These are phyloP conservation scores for Kodamaea leandrae DNA, from an alignment of 805 yeast genomes.

Conservation along the genomic window DNA sequence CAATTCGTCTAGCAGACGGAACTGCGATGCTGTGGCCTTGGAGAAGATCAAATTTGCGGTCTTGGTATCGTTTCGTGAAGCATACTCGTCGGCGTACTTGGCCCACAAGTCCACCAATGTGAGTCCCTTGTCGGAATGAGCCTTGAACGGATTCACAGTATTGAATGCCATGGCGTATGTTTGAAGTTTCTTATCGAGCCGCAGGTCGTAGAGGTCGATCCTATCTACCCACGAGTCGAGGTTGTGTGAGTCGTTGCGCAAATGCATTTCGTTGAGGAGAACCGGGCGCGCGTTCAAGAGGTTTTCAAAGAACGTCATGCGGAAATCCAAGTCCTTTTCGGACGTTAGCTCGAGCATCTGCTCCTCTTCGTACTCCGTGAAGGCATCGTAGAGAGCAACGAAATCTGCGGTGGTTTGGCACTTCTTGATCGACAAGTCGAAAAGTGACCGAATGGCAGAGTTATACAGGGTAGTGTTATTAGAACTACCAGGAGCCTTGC, in stretches of 20 bases:
- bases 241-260: constrained; percentile 60
- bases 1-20: constrained; percentile 56
- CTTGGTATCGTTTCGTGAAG: constrained; percentile 48
- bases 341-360: constrained; percentile 13
- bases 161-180: constrained; percentile 66
- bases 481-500: too few species aligned
- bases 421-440: constrained; percentile 46
- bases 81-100: constrained; percentile 64
- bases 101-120: constrained; percentile 67
- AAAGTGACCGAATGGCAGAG: constrained; percentile 15
- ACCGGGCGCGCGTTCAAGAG: constrained; percentile 57
- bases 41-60: constrained; percentile 63
- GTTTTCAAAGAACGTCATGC: constrained; percentile 49
- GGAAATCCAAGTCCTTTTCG: constrained; percentile 37
- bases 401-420: constrained; percentile 60
- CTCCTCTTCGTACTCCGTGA: constrained; percentile 58
- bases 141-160: constrained; percentile 58
- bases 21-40: constrained; percentile 71
- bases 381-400: constrained; percentile 59
- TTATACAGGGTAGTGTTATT: too few species aligned
- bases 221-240: constrained; percentile 71
- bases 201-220: constrained; percentile 40
- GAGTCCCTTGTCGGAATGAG: constrained; percentile 19
- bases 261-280: constrained; percentile 61
- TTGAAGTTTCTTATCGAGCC: constrained; percentile 37